Evolutionary conservation across 106 monocot genomes (phyloP), one percentile per base, ranked within the genome.

Genomic region (Dioscorea zingiberensis): DNA sequence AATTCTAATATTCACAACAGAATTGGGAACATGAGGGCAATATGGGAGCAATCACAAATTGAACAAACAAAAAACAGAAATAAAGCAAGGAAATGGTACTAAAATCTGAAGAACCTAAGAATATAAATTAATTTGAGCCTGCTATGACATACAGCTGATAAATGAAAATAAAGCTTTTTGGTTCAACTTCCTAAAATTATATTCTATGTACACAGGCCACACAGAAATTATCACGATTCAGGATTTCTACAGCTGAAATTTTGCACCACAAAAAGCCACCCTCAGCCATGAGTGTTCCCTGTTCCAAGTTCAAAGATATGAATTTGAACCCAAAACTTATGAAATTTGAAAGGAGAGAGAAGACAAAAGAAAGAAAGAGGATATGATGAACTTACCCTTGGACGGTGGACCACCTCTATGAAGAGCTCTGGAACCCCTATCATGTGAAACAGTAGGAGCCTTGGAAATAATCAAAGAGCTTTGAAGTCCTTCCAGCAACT

Each of bases 401-500:
- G 83, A 90, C 24, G 91, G 60, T 44, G 80, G 56, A 48, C 58
- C 38, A 38, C 38, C 38, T 38, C 38, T 38, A 10, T 38, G 78
- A 10, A 53, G 54, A 19, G 71, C 29, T 66, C 60, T 74, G 16
- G 61, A 55, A 68, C 68, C 75, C 64, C 67, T 94, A 10, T 90
- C 94, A 74, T 84, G 79, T 14, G 78, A 65, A 38, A 68, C 18
- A 29, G 60, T 76, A 6, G 86, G 79, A 64, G 78, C 71, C 66
- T 92, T 88, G 27, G 86, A 66, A 56, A 84, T 73, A 13, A 82
- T 70, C 53, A 93, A 71, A 53, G 97, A 92, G 63, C 97, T 98
- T 60, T 98, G 92, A 29, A 98, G 69, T 32, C 97, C 97, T 70
- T 98, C 97, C 19, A 98, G 73, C 46, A 98, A 70, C 97, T 98